phyloP scores from a whole-genome alignment of 2,329 filamentous ascomycete genomes.

The Hymenoscyphus fraxineus region DNA sequence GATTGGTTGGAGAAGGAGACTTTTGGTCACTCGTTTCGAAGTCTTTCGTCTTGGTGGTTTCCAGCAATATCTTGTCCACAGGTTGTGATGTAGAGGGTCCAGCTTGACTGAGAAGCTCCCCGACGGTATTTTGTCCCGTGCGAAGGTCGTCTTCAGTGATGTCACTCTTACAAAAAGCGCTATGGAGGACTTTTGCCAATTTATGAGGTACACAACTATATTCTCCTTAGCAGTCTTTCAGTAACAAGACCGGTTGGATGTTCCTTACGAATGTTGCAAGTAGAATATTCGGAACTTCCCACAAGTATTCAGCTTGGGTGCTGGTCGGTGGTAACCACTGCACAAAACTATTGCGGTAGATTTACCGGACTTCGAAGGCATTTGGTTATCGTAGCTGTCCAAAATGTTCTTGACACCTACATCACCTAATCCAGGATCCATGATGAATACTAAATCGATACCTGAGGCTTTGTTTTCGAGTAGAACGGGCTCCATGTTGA shows the following conservation, averaged over 20 bases:
- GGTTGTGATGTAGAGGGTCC: neutral
- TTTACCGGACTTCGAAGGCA: conserved; percentile 14
- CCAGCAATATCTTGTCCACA: neutral
- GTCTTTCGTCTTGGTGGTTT: conserved; percentile 12
- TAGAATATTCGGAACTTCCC: conserved; percentile 27
- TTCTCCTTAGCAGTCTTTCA: conserved; percentile 12
- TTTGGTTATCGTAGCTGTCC: conserved; percentile 16
- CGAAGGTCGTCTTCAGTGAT: neutral
- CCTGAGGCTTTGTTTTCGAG: conserved; percentile 5
- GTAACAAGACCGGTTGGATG: neutral
- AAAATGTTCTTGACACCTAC: conserved; percentile 24
- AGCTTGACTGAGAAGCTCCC: neutral
- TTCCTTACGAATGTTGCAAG: conserved; percentile 31
- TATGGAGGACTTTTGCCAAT: conserved; percentile 27
- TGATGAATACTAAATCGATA: conserved; percentile 28
- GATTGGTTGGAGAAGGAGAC: neutral
- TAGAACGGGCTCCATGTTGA: conserved; percentile 24
- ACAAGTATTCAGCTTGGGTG: conserved; percentile 23
- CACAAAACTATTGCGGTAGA: conserved; percentile 27
- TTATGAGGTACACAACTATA: conserved; percentile 31
- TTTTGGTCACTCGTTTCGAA: conserved; percentile 8
- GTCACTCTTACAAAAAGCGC: conserved; percentile 20
- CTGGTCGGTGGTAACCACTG: conserved; percentile 23
- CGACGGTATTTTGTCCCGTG: neutral
- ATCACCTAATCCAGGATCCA: conserved; percentile 29